Percentiles rank a stretch among this genome's conserved stretches.
Evolutionary conservation across 116 monocot species (phyloP).

Genomic region (Cymodocea nodosa): DNA sequence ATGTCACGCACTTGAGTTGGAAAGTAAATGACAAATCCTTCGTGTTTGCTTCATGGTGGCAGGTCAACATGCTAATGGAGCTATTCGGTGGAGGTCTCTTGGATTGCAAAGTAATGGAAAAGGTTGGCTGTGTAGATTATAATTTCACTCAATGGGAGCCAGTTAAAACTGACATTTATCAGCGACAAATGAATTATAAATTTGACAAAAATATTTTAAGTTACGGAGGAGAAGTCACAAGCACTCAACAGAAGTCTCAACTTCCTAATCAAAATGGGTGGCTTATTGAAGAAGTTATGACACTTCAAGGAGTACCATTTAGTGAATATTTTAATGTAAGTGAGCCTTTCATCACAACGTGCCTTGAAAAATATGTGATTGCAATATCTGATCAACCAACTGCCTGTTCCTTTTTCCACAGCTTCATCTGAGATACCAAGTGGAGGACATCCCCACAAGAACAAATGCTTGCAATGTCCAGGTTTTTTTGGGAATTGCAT

Average conservation of each 20-base stretch:
- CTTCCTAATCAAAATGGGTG: slow-evolving; percentile 60
- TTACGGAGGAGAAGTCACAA: slow-evolving; percentile 60
- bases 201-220: slow-evolving; percentile 48
- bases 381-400: not conserved
- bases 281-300: slow-evolving; percentile 87
- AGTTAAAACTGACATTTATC: slow-evolving; percentile 31
- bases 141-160: slow-evolving; percentile 55
- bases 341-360: not conserved
- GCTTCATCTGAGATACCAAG: slow-evolving; percentile 71
- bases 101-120: slow-evolving; percentile 67
- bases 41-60: not conserved
- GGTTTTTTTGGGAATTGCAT: slow-evolving; percentile 59
- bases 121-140: slow-evolving; percentile 70
- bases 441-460: slow-evolving; percentile 49
- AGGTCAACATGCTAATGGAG: slow-evolving; percentile 71
- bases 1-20: too few species aligned
- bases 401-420: slow-evolving; percentile 14
- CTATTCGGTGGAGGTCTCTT: slow-evolving; percentile 58
- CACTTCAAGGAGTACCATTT: slow-evolving; percentile 57
- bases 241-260: slow-evolving; percentile 75
- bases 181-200: slow-evolving; percentile 63
- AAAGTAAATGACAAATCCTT: too few species aligned
- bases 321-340: slow-evolving; percentile 84
- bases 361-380: not conserved
- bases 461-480: slow-evolving; percentile 62